Evolutionary conservation across 2,329 filamentous ascomycete species (phyloP).

Genomic region (Aschersonia sp.): DNA sequence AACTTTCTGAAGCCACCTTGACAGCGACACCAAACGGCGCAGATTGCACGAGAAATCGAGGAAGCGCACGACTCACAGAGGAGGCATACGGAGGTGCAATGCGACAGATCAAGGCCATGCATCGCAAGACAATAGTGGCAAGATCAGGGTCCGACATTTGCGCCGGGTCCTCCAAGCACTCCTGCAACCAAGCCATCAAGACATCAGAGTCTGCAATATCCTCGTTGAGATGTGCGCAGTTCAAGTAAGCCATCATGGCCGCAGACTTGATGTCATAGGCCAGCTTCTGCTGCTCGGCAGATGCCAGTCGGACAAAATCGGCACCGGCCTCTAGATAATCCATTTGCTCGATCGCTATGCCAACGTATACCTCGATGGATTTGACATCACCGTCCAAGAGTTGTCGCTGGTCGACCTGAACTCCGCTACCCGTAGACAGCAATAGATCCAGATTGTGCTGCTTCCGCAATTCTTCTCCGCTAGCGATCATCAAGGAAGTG

Average conservation of each 20-base stretch:
- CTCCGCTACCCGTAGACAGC: conserved; percentile 39
- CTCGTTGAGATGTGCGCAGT: conserved; percentile 70
- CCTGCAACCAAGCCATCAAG: conserved; percentile 74
- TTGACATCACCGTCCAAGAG: conserved; percentile 35
- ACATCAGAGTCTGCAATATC: conserved; percentile 66
- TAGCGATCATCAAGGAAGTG: conserved; percentile 57
- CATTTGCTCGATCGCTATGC: conserved; percentile 69
- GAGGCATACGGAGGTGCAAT: conserved; percentile 60
- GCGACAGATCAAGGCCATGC: conserved; percentile 68
- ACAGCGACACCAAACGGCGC: conserved; percentile 55
- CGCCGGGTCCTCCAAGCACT: conserved; percentile 59
- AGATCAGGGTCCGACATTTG: conserved; percentile 73
- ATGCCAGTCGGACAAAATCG: conserved; percentile 71
- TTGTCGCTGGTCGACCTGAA: conserved; percentile 17
- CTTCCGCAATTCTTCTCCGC: conserved; percentile 41
- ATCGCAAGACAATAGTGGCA: conserved; percentile 64
- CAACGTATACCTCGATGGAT: conserved; percentile 49
- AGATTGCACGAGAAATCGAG: conserved; percentile 79
- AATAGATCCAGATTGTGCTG: conserved; percentile 61
- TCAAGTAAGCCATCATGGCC: conserved; percentile 69
- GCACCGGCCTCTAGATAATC: conserved; percentile 74
- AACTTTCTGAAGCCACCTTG: conserved; percentile 63
- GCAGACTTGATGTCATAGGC: conserved; percentile 76
- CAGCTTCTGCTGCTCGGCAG: conserved; percentile 72
- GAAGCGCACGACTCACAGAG: conserved; percentile 61